A percentile compares a stretch with the other conserved stretches of the same genome.
phyloP scores from a whole-genome alignment of 345 rosid species.

The Conringia planisiliqua region DNA sequence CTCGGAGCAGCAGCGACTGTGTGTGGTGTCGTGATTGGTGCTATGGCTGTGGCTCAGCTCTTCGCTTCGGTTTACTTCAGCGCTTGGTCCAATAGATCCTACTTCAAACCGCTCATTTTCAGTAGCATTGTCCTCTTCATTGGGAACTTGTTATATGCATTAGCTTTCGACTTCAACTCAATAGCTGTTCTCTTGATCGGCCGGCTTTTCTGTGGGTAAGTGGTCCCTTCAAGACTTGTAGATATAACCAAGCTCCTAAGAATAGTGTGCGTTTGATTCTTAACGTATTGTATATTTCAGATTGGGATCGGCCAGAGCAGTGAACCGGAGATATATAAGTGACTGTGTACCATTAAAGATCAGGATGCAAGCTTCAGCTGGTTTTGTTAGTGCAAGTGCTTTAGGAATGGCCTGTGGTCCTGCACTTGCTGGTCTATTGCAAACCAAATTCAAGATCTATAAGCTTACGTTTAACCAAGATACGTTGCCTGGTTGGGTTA shows the following conservation, averaged over 20 bases:
- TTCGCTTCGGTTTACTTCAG: slow-evolving; percentile 79
- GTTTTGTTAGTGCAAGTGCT: slow-evolving; percentile 99
- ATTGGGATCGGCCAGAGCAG: slow-evolving; percentile 98
- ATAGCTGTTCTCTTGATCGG: slow-evolving; percentile 69
- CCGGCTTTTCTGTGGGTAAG: slow-evolving; percentile 93
- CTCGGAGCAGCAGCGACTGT: slow-evolving; percentile 98
- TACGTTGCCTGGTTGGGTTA: slow-evolving; percentile 98
- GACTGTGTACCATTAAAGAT: slow-evolving; percentile 89
- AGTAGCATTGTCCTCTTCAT: slow-evolving; percentile 81
- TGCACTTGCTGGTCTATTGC: slow-evolving; percentile 91
- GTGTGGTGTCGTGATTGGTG: slow-evolving; percentile 91
- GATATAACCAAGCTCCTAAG: neutral
- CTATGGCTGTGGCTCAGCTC: slow-evolving; percentile 97
- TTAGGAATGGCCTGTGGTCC: slow-evolving; percentile 99
- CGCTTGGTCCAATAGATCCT: slow-evolving; percentile 63
- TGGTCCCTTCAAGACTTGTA: neutral
- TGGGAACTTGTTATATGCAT: slow-evolving; percentile 78
- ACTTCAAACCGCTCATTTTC: slow-evolving; percentile 85
- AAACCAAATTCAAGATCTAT: slow-evolving; percentile 68
- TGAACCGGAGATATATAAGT: slow-evolving; percentile 92
- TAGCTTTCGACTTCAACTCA: slow-evolving; percentile 81
- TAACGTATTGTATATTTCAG: slow-evolving; percentile 38
- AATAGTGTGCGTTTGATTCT: neutral
- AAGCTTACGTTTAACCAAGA: slow-evolving; percentile 70
- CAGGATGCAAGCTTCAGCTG: slow-evolving; percentile 98